These are phyloP conservation scores for Amanita polypyramis DNA, from an alignment of 768 basidiomycete genomes.

Conservation along the genomic window DNA sequence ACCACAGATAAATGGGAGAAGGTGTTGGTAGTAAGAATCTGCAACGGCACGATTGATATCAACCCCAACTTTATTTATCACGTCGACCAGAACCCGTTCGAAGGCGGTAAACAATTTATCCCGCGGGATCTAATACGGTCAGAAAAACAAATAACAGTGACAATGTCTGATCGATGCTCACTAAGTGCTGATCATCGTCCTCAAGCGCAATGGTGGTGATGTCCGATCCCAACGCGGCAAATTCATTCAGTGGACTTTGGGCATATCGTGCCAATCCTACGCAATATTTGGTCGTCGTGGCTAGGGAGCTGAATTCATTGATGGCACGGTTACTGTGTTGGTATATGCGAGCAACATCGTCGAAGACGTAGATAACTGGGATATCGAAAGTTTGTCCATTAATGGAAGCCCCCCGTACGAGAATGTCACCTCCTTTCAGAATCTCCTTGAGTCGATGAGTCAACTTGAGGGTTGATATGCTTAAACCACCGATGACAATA, in stretches of 20 bases:
- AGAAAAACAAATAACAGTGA: constrained; percentile 6
- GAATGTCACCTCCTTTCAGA: constrained; percentile 18
- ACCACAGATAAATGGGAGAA: constrained; percentile 87
- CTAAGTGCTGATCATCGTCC: constrained; percentile 80
- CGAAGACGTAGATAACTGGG: constrained; percentile 75
- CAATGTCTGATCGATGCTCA: constrained; percentile 22
- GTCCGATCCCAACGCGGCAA: constrained; percentile 80
- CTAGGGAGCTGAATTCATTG: constrained; percentile 73
- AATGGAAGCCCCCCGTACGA: constrained; percentile 14
- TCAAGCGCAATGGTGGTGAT: constrained; percentile 77
- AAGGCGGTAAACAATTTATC: constrained; percentile 77
- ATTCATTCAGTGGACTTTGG: constrained; percentile 93
- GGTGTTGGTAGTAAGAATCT: constrained; percentile 79
- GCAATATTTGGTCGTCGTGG: constrained; percentile 81
- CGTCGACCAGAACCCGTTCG: constrained; percentile 83
- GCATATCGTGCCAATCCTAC: constrained; percentile 87
- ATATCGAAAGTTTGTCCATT: constrained; percentile 42
- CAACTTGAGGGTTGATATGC: constrained; percentile 67
- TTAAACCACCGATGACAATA: constrained; percentile 84
- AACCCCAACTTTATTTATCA: constrained; percentile 88
- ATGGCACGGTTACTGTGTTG: constrained; percentile 81
- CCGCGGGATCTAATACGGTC: constrained; percentile 50
- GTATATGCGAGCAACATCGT: constrained; percentile 90
- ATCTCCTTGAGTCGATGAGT: constrained; percentile 54
- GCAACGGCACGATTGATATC: constrained; percentile 91